A percentile compares a stretch with the other conserved stretches of the same genome.
Evolutionary conservation across 2,329 filamentous ascomycete genomes (phyloP).

Genomic region (Zasmidium cellare): DNA sequence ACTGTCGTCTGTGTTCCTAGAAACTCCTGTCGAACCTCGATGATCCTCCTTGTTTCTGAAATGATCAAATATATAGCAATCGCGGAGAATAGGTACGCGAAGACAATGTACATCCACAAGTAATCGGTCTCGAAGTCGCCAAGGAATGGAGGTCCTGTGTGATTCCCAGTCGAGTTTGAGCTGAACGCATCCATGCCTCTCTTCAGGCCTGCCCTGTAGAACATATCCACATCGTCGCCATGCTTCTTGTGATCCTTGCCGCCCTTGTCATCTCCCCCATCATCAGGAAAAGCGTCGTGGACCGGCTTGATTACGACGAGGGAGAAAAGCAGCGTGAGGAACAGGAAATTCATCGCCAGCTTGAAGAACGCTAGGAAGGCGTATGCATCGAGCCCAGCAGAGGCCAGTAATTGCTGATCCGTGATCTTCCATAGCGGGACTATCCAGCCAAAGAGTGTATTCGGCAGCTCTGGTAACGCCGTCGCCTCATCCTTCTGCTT

Average conservation of each 20-base stretch:
- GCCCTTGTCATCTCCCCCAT: slow-evolving; percentile 24
- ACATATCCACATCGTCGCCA: slow-evolving; percentile 5
- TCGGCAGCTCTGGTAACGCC: slow-evolving; percentile 73
- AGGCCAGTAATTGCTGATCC: slow-evolving; percentile 84
- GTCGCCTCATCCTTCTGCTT: slow-evolving; percentile 67
- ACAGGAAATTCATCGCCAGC: slow-evolving; percentile 84
- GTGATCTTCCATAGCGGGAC: slow-evolving; percentile 78
- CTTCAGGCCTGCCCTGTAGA: slow-evolving; percentile 9
- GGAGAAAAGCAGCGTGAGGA: slow-evolving; percentile 78
- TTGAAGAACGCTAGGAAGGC: slow-evolving; percentile 96
- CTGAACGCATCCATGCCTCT: slow-evolving; percentile 8
- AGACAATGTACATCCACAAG: slow-evolving; percentile 91
- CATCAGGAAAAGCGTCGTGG: slow-evolving; percentile 65
- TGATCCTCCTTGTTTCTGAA: slow-evolving; percentile 79
- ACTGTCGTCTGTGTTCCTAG: slow-evolving; percentile 92
- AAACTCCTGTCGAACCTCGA: slow-evolving; percentile 84
- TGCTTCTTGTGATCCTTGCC: slow-evolving; percentile 23
- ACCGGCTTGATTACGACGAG: slow-evolving; percentile 80
- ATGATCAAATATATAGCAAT: slow-evolving; percentile 82
- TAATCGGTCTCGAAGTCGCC: slow-evolving; percentile 55
- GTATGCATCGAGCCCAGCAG: slow-evolving; percentile 91
- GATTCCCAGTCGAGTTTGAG: slow-evolving; percentile 6
- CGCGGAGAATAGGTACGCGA: slow-evolving; percentile 87
- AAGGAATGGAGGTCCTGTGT: slow-evolving; percentile 16
- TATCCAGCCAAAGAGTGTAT: slow-evolving; percentile 91